A percentile compares a stretch with the other conserved stretches of the same genome.
These are phyloP conservation scores for Blastobotrys peoriensis DNA, from an alignment of 805 yeast genomes.

Conservation along the genomic window DNA sequence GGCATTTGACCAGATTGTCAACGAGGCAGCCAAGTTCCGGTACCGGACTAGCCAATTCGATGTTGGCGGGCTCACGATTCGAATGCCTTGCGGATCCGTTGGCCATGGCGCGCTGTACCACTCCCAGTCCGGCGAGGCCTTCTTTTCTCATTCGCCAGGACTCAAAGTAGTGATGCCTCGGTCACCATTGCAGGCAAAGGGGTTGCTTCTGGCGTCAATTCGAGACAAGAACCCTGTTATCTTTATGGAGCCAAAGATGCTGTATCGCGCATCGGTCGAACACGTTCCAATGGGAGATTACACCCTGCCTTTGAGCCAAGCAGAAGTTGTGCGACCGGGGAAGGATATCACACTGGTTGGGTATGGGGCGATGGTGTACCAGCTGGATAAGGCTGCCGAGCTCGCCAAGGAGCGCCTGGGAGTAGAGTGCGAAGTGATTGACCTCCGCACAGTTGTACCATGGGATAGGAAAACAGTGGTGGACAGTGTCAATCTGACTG, in stretches of 20 bases:
- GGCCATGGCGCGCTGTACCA: constrained; percentile 98
- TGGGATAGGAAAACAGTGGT: constrained; percentile 78
- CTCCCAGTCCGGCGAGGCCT: constrained; percentile 88
- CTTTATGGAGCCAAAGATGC: constrained; percentile 82
- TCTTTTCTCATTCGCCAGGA: constrained; percentile 94
- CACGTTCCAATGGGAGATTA: constrained; percentile 78
- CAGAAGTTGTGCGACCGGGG: constrained; percentile 81
- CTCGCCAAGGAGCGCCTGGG: constrained; percentile 70
- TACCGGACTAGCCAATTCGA: constrained; percentile 89
- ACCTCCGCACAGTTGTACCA: constrained; percentile 88
- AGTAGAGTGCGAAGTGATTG: constrained; percentile 77
- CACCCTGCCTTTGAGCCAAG: constrained; percentile 80
- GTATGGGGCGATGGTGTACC: constrained; percentile 77
- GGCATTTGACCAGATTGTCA: constrained; percentile 89
- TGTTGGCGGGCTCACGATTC: constrained; percentile 86
- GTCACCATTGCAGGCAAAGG: constrained; percentile 87
- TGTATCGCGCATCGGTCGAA: constrained; percentile 81
- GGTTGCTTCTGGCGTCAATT: constrained; percentile 81
- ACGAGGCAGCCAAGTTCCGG: constrained; percentile 92
- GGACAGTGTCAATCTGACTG: constrained; percentile 81
- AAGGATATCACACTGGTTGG: constrained; percentile 74
- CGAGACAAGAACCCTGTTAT: constrained; percentile 95
- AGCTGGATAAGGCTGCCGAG: constrained; percentile 77
- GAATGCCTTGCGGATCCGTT: constrained; percentile 97
- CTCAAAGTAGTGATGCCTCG: constrained; percentile 85